Evolutionary conservation across 2,329 filamentous ascomycete genomes (phyloP), one percentile per base, ranked within the genome.

Genomic region (Microdochium nivale): DNA sequence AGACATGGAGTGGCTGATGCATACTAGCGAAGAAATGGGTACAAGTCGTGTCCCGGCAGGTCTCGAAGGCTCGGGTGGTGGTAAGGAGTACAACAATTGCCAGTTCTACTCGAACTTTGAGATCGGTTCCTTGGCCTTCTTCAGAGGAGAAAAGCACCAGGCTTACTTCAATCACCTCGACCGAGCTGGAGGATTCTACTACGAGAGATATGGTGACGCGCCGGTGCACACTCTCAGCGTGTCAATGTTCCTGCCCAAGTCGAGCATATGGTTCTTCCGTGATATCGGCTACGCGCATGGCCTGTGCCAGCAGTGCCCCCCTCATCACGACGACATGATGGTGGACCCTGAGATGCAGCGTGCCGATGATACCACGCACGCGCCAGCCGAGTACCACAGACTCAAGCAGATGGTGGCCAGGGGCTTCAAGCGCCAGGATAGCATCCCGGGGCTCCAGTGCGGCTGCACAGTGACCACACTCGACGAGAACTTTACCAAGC

Each of bases 51-150:
- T 54, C 3, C 37, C 52, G 16, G 55, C 50, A 16, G 54, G 52
- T 8, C 48, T 51, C 14, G 23, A 48, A 3, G 48, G 53, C 51
- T 48, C 47, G 52, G 16, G 51, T 11, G 47, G 9, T n/a, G 64
- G 65, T 49, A 65, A 69, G 16, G 68, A 73, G 53, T 79, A 75
- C 64, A 75, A 74, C 55, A 72, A 72, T 48, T 77, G 74, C 58
- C 72, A 74, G 51, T 71, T 76, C 60, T 75, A 76, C 54, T 72
- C 74, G 10, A 76, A 76, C 53, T 78, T 81, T 52, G 78, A 81
- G 59, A 73, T 81, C 56, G 78, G 75, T 50, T 74, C 70, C 25
- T 63, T 76, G 30, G 60, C 65, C 3, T 78, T 79, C 62, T 79
- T 80, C 60, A 73, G 78, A 37, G 67, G 70, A 52, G 62, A 69